Evolutionary conservation across 176 grass and related monocot species (phyloP).

Genomic region (Oryza rufipogon): DNA sequence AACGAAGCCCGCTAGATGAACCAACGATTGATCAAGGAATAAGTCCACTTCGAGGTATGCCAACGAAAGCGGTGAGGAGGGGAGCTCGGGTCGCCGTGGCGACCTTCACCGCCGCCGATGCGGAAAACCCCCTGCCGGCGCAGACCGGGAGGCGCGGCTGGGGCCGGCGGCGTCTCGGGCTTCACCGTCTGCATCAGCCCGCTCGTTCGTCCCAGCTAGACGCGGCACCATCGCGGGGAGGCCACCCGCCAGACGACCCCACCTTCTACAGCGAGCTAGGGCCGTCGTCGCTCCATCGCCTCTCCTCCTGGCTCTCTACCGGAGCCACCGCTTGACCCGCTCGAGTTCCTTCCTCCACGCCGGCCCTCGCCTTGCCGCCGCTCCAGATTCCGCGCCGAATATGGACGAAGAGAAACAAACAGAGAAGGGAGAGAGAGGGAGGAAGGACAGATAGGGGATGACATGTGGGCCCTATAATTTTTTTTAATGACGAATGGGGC

Average conservation of each 20-base stretch:
- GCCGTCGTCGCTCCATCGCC: constrained; percentile 59
- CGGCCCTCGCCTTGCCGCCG: too few relatives aligned
- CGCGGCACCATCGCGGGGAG: constrained; percentile 50
- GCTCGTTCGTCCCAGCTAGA: constrained; percentile 57
- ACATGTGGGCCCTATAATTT: too few relatives aligned
- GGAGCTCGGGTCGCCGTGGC: constrained; percentile 50
- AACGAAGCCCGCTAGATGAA: too few relatives aligned
- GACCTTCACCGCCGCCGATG: constrained; percentile 58
- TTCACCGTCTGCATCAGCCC: constrained; percentile 82
- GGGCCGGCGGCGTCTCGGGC: constrained; percentile 50
- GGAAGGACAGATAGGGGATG: too few relatives aligned
- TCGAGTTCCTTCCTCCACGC: too few relatives aligned
- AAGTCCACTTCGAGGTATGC: background rate
- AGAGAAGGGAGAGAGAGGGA: too few relatives aligned
- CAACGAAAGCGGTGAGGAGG: constrained; percentile 11
- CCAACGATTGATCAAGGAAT: too few relatives aligned
- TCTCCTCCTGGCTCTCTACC: constrained; percentile 40
- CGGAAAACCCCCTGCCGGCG: constrained; percentile 42
- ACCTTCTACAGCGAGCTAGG: constrained; percentile 54
- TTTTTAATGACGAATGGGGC: too few relatives aligned
- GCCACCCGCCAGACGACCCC: constrained; percentile 15
- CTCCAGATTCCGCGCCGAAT: too few relatives aligned
- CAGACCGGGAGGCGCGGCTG: background rate
- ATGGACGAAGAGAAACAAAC: too few relatives aligned
- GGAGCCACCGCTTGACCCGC: too few relatives aligned